phyloP scores from a whole-genome alignment of 768 basidiomycete species.

The Boletus subparvulus region DNA sequence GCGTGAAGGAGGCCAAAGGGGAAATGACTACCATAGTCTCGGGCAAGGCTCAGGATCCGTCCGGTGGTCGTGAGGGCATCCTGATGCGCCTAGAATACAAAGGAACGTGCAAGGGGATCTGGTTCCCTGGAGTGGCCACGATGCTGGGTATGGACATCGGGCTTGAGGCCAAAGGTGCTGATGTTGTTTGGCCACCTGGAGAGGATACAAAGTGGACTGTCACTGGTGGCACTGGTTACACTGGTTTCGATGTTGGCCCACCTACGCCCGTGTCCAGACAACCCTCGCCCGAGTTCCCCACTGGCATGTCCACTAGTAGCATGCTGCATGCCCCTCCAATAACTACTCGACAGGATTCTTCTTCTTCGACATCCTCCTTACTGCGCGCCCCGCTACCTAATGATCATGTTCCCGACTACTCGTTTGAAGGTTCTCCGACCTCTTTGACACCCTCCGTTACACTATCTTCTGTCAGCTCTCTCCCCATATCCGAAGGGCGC shows the following conservation, averaged over 20 bases:
- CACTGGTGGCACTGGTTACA: slow-evolving; percentile 63
- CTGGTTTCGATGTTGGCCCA: slow-evolving; percentile 62
- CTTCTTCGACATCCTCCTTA: slow-evolving; percentile 58
- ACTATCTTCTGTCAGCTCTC: slow-evolving; percentile 41
- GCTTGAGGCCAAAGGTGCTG: slow-evolving; percentile 65
- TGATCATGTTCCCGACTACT: slow-evolving; percentile 65
- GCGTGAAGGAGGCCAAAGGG: slow-evolving; percentile 64
- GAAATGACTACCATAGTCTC: slow-evolving; percentile 64
- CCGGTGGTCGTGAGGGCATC: slow-evolving; percentile 48
- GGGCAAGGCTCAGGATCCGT: slow-evolving; percentile 45
- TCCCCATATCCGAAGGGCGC: slow-evolving; percentile 33
- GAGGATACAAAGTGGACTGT: slow-evolving; percentile 57
- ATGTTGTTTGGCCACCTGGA: slow-evolving; percentile 64
- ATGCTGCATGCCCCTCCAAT: slow-evolving; percentile 23
- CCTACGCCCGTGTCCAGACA: slow-evolving; percentile 44
- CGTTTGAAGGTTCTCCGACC: slow-evolving; percentile 64
- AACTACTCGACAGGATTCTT: slow-evolving; percentile 39
- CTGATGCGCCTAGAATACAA: slow-evolving; percentile 69
- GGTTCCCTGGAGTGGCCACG: slow-evolving; percentile 83
- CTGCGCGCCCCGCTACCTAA: slow-evolving; percentile 73
- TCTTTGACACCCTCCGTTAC: slow-evolving; percentile 47
- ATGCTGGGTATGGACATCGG: slow-evolving; percentile 75
- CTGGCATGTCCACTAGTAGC: slow-evolving; percentile 16
- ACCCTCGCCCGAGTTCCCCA: slow-evolving; percentile 48
- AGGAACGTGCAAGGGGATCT: slow-evolving; percentile 71